Base-by-base conservation (phyloP, 2,329 filamentous ascomycete species). In the Penicillium sp. region DNA sequence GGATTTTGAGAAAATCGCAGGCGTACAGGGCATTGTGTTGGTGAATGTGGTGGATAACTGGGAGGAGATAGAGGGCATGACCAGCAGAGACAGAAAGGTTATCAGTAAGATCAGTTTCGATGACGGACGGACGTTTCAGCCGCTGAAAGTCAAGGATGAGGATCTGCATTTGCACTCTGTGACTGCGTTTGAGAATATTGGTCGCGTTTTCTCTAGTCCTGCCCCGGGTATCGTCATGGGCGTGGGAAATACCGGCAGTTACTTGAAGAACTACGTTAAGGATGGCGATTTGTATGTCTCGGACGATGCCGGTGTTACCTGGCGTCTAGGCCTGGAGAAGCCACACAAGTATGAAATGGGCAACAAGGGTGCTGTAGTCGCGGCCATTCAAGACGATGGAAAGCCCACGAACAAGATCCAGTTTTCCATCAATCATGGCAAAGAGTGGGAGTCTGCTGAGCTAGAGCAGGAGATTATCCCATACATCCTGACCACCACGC, bases 341-440 rank as follows among this genome's bases (percentile, higher is more conserved):
- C 89, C 92, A 12, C 91, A 97, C 75, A 94, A 95, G 71, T 99
- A 96, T 72, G 92, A 97, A 68, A 95, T 97, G 70, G 94, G 94
- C 53, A 93, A 97, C 65, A 88, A 95, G 63, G 94, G 94, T 1
- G 91, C 91, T 16, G 83, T 99, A 20, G 78, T 99, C 28, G 81
- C 97, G 28, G 94, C 94, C 3, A 79, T 97, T 38, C 81, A 83
- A 60, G 90, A 96, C 65, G 77, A 80, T 49, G 79, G 74, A 14
- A 50, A 49, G 18, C 76, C 79, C 48, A 90, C 87, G 1, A 75
- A 84, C 38, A 66, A 73, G 56, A 78, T 87, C 56, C 80, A 84
- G 60, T 99, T 93, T 72, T 97, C 94, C 1, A 77, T 97, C 24
- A 85, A 99, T 68, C 91, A 97, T 68, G 95, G 95, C 50, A 86